Evolutionary conservation across 345 rosid species (phyloP), one percentile per base, ranked within the genome.

Genomic region (Populus ilicifolia): DNA sequence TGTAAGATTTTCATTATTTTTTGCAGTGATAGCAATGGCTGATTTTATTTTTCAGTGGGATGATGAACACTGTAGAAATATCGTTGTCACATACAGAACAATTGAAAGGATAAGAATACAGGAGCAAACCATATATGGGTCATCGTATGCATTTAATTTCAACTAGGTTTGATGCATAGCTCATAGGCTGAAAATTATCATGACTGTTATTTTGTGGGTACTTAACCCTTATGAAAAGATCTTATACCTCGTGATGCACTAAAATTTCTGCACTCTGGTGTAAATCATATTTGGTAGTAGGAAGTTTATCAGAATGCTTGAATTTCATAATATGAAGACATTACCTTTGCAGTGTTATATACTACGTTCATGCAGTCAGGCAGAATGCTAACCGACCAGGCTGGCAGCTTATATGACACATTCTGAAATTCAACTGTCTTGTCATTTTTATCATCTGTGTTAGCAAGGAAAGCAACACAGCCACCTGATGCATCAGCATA

Each of bases 331-430:
- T 71, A 79, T 39, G 14, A 38, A 44, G 62, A 54, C 50, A 46
- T 76, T 80, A 95, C 99, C 96, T 92, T 89, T 54, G 99, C 98
- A 6, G 97, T 86, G 89, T 96, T 96, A 80, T 81, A 93, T 44
- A 80, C 84, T 30, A 73, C 98, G 71, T 87, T 88, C 85, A 87
- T 92, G 90, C 99, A 96, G 85, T 93, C 97, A 38, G 96, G 96
- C 27, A 95, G 88, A 83, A 95, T 90, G 86, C 99, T 95, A 70
- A 95, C 93, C 41, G 98, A 95, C 99, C 99, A 95, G 67, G 99
- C 94, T 74, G 98, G 99, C 73, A 95, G 83, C 78, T 86, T 82
- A 81, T 90, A 93, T 23, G 97, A 87, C 30, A 63, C 52, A 80
- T 92, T 92, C 41, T 62, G 85, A 77, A 92, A 95, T 69, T 77